A percentile compares a stretch with the other conserved stretches of the same genome.
Conservation (phyloP, 805 yeast genomes). For the Priceomyces haplophilus region DNA sequence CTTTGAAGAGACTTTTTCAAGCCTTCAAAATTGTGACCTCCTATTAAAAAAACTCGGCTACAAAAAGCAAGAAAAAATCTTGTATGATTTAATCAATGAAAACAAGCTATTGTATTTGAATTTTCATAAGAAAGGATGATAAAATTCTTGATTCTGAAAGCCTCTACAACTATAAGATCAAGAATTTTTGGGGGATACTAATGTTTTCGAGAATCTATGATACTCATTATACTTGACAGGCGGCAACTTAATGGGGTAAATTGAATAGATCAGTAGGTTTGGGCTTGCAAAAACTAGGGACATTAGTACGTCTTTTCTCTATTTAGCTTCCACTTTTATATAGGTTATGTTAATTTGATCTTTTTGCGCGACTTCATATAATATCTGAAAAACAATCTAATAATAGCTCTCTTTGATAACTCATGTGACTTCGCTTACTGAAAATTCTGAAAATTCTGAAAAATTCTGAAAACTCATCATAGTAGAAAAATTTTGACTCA, state of each 20-base stretch:
- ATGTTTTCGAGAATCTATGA: not conserved
- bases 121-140: conserved; percentile 40
- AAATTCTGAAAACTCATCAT: no score
- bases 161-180: not conserved
- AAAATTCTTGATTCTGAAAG: not conserved
- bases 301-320: conserved; percentile 5
- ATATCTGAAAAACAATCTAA: no score
- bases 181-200: conserved; percentile 21
- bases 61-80: conserved; percentile 59
- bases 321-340: no score
- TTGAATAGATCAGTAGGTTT: not conserved
- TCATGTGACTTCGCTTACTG: no score
- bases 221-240: not conserved
- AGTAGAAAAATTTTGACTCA: not conserved
- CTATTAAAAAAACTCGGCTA: conserved; percentile 43
- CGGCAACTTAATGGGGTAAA: not conserved
- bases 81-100: conserved; percentile 67
- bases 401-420: no score
- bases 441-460: no score
- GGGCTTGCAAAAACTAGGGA: no score
- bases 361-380: no score
- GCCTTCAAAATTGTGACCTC: conserved; percentile 18
- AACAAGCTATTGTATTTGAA: conserved; percentile 71
- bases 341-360: no score
- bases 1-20: conserved; percentile 9